Evolutionary conservation across 257 asterid species (phyloP).

Genomic region (Ehretia macrophylla): DNA sequence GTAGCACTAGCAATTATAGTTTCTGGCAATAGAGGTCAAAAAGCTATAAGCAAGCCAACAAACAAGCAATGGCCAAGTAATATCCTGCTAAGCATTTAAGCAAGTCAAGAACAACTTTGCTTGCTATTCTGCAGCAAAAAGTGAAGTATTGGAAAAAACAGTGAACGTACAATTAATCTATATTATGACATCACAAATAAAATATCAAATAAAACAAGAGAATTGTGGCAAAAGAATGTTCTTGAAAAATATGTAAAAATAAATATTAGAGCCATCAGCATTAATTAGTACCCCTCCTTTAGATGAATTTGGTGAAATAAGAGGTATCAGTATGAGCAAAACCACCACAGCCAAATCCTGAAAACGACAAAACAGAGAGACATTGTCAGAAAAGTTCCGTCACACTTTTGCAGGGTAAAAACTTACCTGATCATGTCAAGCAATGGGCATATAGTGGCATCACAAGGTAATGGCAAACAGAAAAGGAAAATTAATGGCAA

Average conservation of each 20-base stretch:
- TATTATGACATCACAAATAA: background rate
- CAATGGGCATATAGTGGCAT: slow-evolving; percentile 1
- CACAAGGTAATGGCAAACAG: background rate
- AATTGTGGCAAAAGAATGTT: background rate
- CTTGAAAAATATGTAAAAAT: background rate
- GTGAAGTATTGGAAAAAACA: no score
- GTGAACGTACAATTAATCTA: background rate
- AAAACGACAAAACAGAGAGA: slow-evolving; percentile 18
- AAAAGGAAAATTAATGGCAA: slow-evolving; percentile 12
- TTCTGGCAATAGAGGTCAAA: no score
- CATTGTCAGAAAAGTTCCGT: slow-evolving; percentile 13
- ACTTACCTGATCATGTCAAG: background rate
- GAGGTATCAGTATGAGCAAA: slow-evolving; percentile 96
- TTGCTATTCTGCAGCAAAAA: no score
- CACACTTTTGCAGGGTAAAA: no score
- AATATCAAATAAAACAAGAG: background rate
- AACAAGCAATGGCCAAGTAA: no score
- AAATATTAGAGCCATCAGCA: background rate
- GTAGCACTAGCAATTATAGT: slow-evolving; percentile 8
- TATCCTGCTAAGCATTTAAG: no score
- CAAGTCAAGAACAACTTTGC: no score
- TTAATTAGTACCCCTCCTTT: slow-evolving; percentile 88
- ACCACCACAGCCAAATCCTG: slow-evolving; percentile 99
- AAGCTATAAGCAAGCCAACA: no score
- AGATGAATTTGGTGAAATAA: slow-evolving; percentile 92